Base-by-base conservation (phyloP, 768 basidiomycete genomes). In the Mycena filopes region DNA sequence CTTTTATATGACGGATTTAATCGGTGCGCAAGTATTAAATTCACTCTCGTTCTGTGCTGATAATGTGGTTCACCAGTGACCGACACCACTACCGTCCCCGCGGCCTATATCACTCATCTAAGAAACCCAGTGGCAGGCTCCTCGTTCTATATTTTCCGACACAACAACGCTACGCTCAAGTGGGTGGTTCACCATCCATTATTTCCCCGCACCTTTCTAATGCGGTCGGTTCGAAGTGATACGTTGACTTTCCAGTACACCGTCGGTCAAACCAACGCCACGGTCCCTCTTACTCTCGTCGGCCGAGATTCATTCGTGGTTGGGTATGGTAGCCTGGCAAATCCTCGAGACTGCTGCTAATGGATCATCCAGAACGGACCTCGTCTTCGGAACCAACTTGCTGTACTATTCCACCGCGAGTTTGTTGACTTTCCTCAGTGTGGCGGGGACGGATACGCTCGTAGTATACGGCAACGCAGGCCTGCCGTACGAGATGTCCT, bases 251-350 rank as follows among this genome's bases (percentile, higher is more conserved):
- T 67, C 40, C 55, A 33, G n/a, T 67, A 67, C 42, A n/a, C 60
- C 5, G 25, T 67, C 21, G 51, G 66, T 21, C 31, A 47, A n/a
- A 45, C 33, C 26, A 67, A 67, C 43, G 85, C 82, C 11, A 81
- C 78, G n/a, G 65, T 64, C 71, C 2, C 71, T 41, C 80, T 88
- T 55, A 76, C 79, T 16, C 78, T 88, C 16, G 53, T 69, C 38
- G 87, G 87, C 23, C 78, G 87, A 41, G 83, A 87, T 70, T 85
- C 82, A 50, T 87, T 85, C 69, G 72, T 87, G 16, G 68, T 89
- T 23, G 77, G 86, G 49, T 82, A 36, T 8, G 60, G 4, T 29
- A 7, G 15, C 21, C n/a, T n/a, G 42, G 31, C 21, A 9, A 10
- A 51, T 10, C 21, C 9, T 13, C 18, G n/a, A 23, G n/a, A 8